Evolutionary conservation across 2,329 filamentous ascomycete genomes (phyloP).

Genomic region (Alternaria consortialis): DNA sequence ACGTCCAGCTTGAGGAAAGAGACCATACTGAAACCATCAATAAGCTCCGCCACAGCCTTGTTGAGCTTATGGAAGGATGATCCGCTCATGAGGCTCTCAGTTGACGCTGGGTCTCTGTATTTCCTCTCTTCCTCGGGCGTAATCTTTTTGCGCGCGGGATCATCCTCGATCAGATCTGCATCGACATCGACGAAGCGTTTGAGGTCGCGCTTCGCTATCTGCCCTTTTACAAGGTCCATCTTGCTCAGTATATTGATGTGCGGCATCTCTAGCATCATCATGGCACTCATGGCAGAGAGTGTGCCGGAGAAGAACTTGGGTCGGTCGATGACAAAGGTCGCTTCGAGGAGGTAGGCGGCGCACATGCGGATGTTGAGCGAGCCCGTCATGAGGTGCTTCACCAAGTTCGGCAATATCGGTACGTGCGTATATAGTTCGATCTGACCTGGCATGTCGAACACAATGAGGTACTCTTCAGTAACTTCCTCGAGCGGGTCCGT

Average conservation of each 20-base stretch:
- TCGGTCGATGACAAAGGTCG: constrained; percentile 92
- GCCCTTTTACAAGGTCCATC: constrained; percentile 95
- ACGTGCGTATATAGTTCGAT: constrained; percentile 99
- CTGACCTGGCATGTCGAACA: constrained; percentile 98
- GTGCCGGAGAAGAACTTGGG: constrained; percentile 98
- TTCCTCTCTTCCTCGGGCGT: constrained; percentile 62
- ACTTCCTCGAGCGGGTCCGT: constrained; percentile 83
- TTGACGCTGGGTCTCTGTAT: constrained; percentile 68
- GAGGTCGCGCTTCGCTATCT: constrained; percentile 85
- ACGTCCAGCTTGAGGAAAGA: constrained; percentile 91
- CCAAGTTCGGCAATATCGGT: constrained; percentile 85
- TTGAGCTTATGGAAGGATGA: constrained; percentile 84
- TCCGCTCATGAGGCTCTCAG: constrained; percentile 78
- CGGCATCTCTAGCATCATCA: constrained; percentile 97
- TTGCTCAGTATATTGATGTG: constrained; percentile 97
- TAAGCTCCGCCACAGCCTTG: constrained; percentile 85
- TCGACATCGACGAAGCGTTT: constrained; percentile 92
- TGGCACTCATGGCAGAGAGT: constrained; percentile 95
- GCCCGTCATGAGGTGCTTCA: constrained; percentile 82
- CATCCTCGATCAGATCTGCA: constrained; percentile 80
- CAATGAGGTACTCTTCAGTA: constrained; percentile 94
- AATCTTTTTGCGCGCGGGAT: constrained; percentile 62
- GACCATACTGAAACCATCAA: constrained; percentile 98
- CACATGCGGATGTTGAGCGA: constrained; percentile 90
- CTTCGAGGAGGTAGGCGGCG: constrained; percentile 92